Evolutionary conservation across 768 basidiomycete genomes (phyloP).

Genomic region (Hypholoma fasciculare): DNA sequence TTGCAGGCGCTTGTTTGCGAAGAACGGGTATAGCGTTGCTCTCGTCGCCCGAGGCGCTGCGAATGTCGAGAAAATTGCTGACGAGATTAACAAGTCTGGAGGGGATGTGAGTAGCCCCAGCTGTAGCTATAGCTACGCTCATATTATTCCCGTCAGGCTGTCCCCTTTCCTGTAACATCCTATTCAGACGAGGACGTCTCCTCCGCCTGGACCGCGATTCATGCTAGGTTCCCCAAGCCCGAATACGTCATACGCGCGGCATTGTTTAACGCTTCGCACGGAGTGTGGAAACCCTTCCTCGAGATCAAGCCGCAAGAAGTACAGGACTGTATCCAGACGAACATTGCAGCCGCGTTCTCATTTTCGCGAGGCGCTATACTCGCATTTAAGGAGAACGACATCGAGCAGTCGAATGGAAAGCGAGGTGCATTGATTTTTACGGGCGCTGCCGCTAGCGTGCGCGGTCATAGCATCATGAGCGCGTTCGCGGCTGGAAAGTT

Average conservation of each 20-base stretch:
- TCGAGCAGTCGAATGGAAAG: conserved; percentile 49
- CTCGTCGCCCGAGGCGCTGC: conserved; percentile 60
- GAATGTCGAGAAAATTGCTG: conserved; percentile 51
- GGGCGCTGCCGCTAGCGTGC: conserved; percentile 65
- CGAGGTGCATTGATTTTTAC: conserved; percentile 71
- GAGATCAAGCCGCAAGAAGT: conserved; percentile 61
- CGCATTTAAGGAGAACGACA: conserved; percentile 57
- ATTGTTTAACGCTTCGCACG: conserved; percentile 61
- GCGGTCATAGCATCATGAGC: conserved; percentile 63
- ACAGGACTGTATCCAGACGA: conserved; percentile 48
- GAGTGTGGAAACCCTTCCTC: conserved; percentile 68
- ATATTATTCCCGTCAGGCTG: conserved; percentile 39
- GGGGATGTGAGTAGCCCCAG: conserved; percentile 45
- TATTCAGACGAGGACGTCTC: conserved; percentile 54
- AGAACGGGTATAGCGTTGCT: conserved; percentile 66
- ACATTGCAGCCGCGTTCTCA: conserved; percentile 58
- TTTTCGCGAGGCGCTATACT: conserved; percentile 63
- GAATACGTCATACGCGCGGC: conserved; percentile 57
- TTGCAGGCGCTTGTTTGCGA: conserved; percentile 56
- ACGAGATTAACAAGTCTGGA: conserved; percentile 55
- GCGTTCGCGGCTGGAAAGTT: conserved; percentile 67
- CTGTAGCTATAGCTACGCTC: too few relatives aligned
- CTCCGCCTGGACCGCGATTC: conserved; percentile 47
- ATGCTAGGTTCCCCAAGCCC: conserved; percentile 44
- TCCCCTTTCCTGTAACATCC: conserved; percentile 49